These are phyloP conservation scores for Forsythia suspensa DNA, from an alignment of 257 asterid species.

Conservation along the genomic window DNA sequence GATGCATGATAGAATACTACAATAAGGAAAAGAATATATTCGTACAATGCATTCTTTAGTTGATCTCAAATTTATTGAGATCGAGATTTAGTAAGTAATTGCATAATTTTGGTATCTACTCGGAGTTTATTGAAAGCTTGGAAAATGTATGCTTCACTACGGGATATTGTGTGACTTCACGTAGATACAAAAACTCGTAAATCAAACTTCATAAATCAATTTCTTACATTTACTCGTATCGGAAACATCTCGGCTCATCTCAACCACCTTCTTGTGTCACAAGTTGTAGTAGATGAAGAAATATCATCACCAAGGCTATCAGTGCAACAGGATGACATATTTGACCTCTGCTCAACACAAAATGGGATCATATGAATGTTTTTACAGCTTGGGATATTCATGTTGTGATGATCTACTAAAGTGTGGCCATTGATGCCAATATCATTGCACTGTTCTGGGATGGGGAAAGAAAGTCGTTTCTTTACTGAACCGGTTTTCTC, in stretches of 20 bases:
- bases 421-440: neutral
- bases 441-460: conserved; percentile 20
- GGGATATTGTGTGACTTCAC: neutral
- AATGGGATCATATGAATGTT: conserved; percentile 4
- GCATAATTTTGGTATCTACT: neutral
- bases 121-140: neutral
- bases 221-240: neutral
- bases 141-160: neutral
- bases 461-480: conserved; percentile 61
- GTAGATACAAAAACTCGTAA: neutral
- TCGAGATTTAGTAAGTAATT: neutral
- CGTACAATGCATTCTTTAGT: neutral
- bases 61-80: neutral
- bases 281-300: neutral
- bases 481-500: conserved; percentile 36
- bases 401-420: conserved; percentile 3
- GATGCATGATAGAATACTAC: conserved; percentile 13
- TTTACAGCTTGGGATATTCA: neutral
- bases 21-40: neutral
- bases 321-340: conserved; percentile 25
- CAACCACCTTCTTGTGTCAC: conserved; percentile 2
- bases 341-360: conserved; percentile 10
- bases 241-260: neutral
- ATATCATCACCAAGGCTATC: conserved; percentile 12
- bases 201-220: neutral